Evolutionary conservation across 805 yeast genomes (phyloP).

Genomic region (Pichia scutulata): DNA sequence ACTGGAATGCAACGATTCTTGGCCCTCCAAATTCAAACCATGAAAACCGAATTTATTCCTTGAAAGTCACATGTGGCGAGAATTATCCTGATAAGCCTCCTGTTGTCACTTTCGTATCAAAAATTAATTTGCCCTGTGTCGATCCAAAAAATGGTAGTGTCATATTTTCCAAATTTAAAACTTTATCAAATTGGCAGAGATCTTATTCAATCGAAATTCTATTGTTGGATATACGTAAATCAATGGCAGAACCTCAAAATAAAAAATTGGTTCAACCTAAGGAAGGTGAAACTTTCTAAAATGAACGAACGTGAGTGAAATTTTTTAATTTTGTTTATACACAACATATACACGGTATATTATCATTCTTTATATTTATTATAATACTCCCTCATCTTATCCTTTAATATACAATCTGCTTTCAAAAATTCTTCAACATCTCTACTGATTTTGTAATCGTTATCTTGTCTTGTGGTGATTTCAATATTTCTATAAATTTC

Average conservation of each 20-base stretch:
- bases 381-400: constrained; percentile 24
- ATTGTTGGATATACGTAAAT: constrained; percentile 78
- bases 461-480: constrained; percentile 32
- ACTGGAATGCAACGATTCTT: constrained; percentile 96
- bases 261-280: constrained; percentile 85
- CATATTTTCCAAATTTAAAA: constrained; percentile 47
- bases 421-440: constrained; percentile 23
- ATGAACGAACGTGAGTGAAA: too few species aligned
- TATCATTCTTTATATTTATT: constrained; percentile 9
- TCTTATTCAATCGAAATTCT: constrained; percentile 91
- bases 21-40: constrained; percentile 86
- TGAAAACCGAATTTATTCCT: constrained; percentile 86
- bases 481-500: constrained; percentile 29
- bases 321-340: not conserved
- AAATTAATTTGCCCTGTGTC: constrained; percentile 90
- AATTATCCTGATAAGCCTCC: constrained; percentile 91
- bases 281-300: constrained; percentile 58
- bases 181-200: constrained; percentile 79
- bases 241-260: constrained; percentile 78
- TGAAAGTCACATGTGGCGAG: constrained; percentile 74
- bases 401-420: constrained; percentile 26
- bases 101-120: constrained; percentile 65
- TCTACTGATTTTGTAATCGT: constrained; percentile 19
- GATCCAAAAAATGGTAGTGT: constrained; percentile 53
- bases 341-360: not conserved